Evolutionary conservation across 495 filamentous ascomycete species (phyloP).

Genomic region (Podospora comata): DNA sequence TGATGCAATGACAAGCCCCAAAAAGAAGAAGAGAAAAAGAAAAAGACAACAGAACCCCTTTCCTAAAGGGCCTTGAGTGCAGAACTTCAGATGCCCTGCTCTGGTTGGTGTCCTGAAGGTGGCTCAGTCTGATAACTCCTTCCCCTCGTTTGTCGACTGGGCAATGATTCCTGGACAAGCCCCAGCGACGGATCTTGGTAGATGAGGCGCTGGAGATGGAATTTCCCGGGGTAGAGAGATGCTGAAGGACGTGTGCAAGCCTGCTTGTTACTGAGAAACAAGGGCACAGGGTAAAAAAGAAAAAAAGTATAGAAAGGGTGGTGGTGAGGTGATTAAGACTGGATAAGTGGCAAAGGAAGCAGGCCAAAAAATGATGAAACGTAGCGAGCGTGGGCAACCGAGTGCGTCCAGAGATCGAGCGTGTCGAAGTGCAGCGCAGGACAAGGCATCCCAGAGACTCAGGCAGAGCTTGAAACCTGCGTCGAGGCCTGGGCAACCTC

Average conservation of each 20-base stretch:
- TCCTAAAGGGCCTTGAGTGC: background rate
- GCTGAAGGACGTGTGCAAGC: background rate
- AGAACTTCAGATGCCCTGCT: background rate
- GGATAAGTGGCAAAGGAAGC: background rate
- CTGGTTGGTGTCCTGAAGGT: background rate
- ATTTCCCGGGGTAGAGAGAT: background rate
- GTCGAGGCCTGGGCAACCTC: conserved; percentile 17
- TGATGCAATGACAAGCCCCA: background rate
- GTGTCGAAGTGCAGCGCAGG: background rate
- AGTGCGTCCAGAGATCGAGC: background rate
- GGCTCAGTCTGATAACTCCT: background rate
- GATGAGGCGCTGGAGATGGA: background rate
- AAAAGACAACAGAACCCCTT: background rate
- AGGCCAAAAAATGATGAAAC: background rate
- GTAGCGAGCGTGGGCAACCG: background rate
- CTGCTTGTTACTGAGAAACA: background rate
- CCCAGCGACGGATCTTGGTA: background rate
- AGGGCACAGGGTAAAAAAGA: background rate
- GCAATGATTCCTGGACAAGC: background rate
- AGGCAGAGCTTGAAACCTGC: background rate
- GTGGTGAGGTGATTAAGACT: background rate
- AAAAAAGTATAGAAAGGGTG: background rate
- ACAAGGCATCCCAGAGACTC: background rate
- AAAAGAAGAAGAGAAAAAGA: background rate
- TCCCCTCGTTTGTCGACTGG: background rate